Base-by-base conservation (phyloP, 768 basidiomycete genomes). In the Suillus bovinus region DNA sequence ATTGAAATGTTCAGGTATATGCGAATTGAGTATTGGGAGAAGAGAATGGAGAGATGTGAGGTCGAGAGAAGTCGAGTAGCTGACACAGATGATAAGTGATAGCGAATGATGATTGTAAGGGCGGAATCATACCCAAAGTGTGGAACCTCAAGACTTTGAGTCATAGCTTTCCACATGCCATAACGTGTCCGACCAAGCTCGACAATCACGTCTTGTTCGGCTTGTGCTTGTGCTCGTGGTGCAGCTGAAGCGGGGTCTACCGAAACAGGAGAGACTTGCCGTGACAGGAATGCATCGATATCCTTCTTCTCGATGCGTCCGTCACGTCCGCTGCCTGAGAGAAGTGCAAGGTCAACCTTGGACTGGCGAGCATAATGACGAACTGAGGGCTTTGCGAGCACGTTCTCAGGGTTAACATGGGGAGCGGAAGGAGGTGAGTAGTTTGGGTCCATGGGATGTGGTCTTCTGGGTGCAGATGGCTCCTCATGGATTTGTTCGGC, bases 81-180 rank as follows among this genome's bases (percentile, higher is more conserved):
- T 89, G 59, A 16, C 24, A 59, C 24, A 54, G 22, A 61, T 13
- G 20, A 56, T 60, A 58, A 67, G 29, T 41, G 55, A 39, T 13
- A 14, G n/a, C 44, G 53, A 62, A 31, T 54, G 1, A 14, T 11
- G 20, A 10, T 5, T 34, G 8, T 20, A 46, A 29, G 6, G 17
- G 44, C 8, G 6, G 22, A 53, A 16, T 66, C 84, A 61, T 66
- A 88, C 82, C 91, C 90, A 65, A 96, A 96, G 69, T 90, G 90
- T 20, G 93, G 93, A 66, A 94, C 90, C 68, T 90, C 86, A 59
- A 95, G 80, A 67, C 92, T 92, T 84, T 91, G 91, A 11, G 81
- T 84, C 93, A 95, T 95, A 3, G 91, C 89, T 67, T 91, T 91
- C 88, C 86, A 95, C 93, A 95, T 96, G 11, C 86, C 87, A 69